These are phyloP conservation scores for Eucalyptus tenuipes DNA, from an alignment of 345 rosid species.

Conservation along the genomic window DNA sequence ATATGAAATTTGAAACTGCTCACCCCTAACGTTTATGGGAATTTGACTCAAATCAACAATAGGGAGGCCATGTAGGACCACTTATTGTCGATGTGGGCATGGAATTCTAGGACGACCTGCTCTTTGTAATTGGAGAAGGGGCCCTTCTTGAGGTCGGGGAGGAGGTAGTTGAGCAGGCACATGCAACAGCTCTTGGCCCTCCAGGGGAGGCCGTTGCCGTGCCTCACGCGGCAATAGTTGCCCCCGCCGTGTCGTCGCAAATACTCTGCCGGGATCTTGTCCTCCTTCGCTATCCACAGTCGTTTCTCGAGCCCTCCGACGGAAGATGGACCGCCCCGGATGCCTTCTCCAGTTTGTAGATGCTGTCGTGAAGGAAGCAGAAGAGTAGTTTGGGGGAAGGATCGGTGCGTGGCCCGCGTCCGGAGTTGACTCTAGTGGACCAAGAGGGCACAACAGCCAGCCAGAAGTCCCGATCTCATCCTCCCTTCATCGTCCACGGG, in stretches of 20 bases:
- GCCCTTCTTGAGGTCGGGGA: background rate
- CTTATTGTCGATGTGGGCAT: background rate
- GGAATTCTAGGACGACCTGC: background rate
- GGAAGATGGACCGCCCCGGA: background rate
- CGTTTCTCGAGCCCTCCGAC: background rate
- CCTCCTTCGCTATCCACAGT: background rate
- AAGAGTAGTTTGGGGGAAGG: background rate
- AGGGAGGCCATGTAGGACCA: background rate
- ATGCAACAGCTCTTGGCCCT: background rate
- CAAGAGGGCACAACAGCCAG: no score
- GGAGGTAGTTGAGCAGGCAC: background rate
- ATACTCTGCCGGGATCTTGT: background rate
- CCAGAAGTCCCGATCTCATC: no score
- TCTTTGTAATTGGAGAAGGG: background rate
- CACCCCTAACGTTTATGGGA: no score
- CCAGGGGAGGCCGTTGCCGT: background rate
- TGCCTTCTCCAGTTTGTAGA: background rate
- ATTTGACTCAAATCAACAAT: no score
- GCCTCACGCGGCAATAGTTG: background rate
- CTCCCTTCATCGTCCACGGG: no score
- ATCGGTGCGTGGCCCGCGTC: no score
- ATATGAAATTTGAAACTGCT: accelerated
- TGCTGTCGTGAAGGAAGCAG: background rate
- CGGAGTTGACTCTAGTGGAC: no score
- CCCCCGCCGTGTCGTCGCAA: background rate